A percentile compares a stretch with the other conserved stretches of the same genome.
Evolutionary conservation across 352 stramenopile genomes (phyloP).

Genomic region (Saprolegnia parasitica): DNA sequence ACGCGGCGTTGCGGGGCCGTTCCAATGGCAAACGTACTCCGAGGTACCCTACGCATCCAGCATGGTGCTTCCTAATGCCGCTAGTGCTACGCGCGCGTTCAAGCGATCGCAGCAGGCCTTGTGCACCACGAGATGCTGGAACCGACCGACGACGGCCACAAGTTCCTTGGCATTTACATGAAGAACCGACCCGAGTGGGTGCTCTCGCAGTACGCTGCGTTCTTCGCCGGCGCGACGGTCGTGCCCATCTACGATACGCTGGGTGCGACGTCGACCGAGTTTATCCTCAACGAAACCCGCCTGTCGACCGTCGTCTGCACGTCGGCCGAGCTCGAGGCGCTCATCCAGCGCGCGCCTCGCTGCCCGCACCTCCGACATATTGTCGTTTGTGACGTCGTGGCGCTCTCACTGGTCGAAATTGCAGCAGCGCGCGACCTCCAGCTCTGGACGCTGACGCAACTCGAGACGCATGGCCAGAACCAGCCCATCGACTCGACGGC

Average conservation of each 20-base stretch:
- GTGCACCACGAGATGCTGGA: not conserved
- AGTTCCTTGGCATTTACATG: constrained; percentile 77
- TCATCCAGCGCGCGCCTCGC: constrained; percentile 22
- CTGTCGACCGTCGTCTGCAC: constrained; percentile 30
- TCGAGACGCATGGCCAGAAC: not conserved
- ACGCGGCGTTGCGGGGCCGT: constrained; percentile 40
- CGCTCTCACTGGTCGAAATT: not conserved
- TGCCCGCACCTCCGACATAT: constrained; percentile 1
- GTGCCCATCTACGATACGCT: constrained; percentile 44
- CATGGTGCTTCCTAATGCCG: not conserved
- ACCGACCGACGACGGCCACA: constrained; percentile 38
- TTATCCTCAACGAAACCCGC: constrained; percentile 31
- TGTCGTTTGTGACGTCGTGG: constrained; percentile 9
- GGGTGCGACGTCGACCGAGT: constrained; percentile 29
- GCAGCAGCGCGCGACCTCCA: not conserved
- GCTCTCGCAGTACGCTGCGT: constrained; percentile 84
- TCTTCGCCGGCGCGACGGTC: constrained; percentile 40
- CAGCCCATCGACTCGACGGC: too few species aligned
- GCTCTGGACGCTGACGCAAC: not conserved
- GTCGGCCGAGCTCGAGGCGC: constrained; percentile 11
- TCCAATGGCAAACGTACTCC: constrained; percentile 59
- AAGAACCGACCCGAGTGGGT: constrained; percentile 90
- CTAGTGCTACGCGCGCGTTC: constrained; percentile 4
- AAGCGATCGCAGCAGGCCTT: constrained; percentile 11
- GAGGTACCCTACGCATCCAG: constrained; percentile 40